phyloP scores from a whole-genome alignment of 2,329 filamentous ascomycete genomes.

The Mycosphaerella sp. region DNA sequence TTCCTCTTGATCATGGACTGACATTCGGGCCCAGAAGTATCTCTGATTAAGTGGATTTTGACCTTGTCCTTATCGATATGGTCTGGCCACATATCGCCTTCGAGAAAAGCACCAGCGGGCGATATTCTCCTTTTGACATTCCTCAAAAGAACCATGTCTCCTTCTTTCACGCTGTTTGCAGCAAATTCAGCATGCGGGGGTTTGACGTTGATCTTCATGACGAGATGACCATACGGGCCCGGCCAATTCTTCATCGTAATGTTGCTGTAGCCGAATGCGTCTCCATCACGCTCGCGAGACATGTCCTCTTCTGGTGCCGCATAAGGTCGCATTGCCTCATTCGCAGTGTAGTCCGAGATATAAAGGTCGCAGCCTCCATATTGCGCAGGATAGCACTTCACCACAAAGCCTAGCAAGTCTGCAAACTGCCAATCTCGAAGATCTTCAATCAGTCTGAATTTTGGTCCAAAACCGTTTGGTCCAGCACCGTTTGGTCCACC shows the following conservation, averaged over 20 bases:
- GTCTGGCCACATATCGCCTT: slow-evolving; percentile 67
- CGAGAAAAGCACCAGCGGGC: slow-evolving; percentile 46
- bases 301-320: slow-evolving; percentile 35
- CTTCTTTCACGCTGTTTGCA: slow-evolving; percentile 50
- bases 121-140: slow-evolving; percentile 65
- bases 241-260: slow-evolving; percentile 50
- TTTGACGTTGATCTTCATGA: slow-evolving; percentile 65
- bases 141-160: slow-evolving; percentile 58
- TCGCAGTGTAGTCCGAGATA: slow-evolving; percentile 76
- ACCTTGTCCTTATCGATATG: slow-evolving; percentile 47
- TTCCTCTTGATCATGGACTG: slow-evolving; percentile 59
- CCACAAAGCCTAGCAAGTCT: slow-evolving; percentile 66
- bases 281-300: slow-evolving; percentile 26
- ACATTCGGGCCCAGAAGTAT: slow-evolving; percentile 35
- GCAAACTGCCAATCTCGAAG: slow-evolving; percentile 53
- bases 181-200: slow-evolving; percentile 59
- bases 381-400: slow-evolving; percentile 47
- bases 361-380: slow-evolving; percentile 55
- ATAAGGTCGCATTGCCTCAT: slow-evolving; percentile 57
- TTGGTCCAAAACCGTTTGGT: slow-evolving; percentile 33
- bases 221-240: slow-evolving; percentile 67
- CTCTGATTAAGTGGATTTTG: slow-evolving; percentile 51
- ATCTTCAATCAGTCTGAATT: slow-evolving; percentile 61
- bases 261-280: slow-evolving; percentile 29
- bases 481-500: slow-evolving; percentile 7